Conservation (phyloP, 306 rosid species). For the Trifolium fragiferum region DNA sequence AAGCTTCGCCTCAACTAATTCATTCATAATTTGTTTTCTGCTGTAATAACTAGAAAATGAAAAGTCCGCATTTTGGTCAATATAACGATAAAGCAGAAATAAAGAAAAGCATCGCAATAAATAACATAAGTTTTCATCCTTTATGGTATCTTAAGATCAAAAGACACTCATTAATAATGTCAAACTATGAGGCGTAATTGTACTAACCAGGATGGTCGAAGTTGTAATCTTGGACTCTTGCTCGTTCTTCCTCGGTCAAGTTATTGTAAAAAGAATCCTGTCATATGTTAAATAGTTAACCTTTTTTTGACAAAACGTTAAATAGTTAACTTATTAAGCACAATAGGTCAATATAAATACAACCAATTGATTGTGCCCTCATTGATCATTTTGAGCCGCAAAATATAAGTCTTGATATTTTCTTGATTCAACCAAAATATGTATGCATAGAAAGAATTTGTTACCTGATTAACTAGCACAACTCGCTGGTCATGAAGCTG, state of each 20-base stretch:
- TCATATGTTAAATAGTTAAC: slow-evolving; percentile 36
- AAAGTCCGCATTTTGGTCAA: neutral
- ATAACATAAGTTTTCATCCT: neutral
- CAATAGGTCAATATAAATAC: neutral
- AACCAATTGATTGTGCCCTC: neutral
- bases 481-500: slow-evolving; percentile 99
- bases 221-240: slow-evolving; percentile 84
- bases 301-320: too few species aligned
- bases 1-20: neutral
- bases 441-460: slow-evolving; percentile 16
- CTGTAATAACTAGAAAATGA: neutral
- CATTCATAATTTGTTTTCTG: slow-evolving; percentile 4
- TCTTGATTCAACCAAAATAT: slow-evolving; percentile 22
- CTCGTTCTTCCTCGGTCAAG: slow-evolving; percentile 75
- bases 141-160: slow-evolving; percentile 2
- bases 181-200: slow-evolving; percentile 25
- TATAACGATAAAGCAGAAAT: neutral
- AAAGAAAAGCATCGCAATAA: neutral
- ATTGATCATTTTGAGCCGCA: slow-evolving; percentile 17
- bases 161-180: slow-evolving; percentile 25
- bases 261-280: slow-evolving; percentile 96
- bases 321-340: slow-evolving; percentile 27
- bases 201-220: slow-evolving; percentile 98
- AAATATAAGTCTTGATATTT: slow-evolving; percentile 15
- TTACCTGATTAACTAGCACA: slow-evolving; percentile 94